Evolutionary conservation across 805 yeast species (phyloP).

Genomic region (Teunomyces lycoperdinae): DNA sequence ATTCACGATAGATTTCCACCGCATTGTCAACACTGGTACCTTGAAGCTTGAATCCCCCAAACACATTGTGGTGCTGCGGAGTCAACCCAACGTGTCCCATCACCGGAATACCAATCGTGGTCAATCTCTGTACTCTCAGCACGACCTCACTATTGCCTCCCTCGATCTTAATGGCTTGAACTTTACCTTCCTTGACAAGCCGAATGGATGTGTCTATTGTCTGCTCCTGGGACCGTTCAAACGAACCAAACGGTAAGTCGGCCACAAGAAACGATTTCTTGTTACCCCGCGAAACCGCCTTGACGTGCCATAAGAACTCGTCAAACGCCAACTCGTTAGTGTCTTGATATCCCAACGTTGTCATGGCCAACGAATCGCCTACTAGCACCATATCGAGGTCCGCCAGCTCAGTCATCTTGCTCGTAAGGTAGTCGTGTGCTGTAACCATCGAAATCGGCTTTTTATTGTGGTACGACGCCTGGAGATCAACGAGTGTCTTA

Average conservation of each 20-base stretch:
- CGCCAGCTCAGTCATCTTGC: conserved; percentile 61
- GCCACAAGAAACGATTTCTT: conserved; percentile 66
- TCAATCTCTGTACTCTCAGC: conserved; percentile 53
- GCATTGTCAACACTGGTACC: conserved; percentile 62
- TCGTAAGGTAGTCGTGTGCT: conserved; percentile 84
- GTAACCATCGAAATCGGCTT: conserved; percentile 54
- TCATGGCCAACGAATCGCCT: conserved; percentile 95
- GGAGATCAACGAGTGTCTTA: conserved; percentile 12
- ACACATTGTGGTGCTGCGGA: conserved; percentile 76
- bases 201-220: conserved; percentile 59
- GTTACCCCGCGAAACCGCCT: conserved; percentile 74
- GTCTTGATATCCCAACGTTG: conserved; percentile 73
- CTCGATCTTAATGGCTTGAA: conserved; percentile 79
- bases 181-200: conserved; percentile 54
- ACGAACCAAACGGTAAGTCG: conserved; percentile 88
- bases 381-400: conserved; percentile 69
- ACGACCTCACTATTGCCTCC: conserved; percentile 61
- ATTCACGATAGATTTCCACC: conserved; percentile 57
- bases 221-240: conserved; percentile 59
- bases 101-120: conserved; percentile 77
- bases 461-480: conserved; percentile 8
- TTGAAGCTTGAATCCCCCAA: conserved; percentile 89
- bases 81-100: conserved; percentile 91
- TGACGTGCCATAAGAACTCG: conserved; percentile 73
- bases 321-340: conserved; percentile 76